A percentile compares a stretch with the other conserved stretches of the same genome.
Evolutionary conservation across 306 rosid genomes (phyloP).

Genomic region (Rubus parviflorus): DNA sequence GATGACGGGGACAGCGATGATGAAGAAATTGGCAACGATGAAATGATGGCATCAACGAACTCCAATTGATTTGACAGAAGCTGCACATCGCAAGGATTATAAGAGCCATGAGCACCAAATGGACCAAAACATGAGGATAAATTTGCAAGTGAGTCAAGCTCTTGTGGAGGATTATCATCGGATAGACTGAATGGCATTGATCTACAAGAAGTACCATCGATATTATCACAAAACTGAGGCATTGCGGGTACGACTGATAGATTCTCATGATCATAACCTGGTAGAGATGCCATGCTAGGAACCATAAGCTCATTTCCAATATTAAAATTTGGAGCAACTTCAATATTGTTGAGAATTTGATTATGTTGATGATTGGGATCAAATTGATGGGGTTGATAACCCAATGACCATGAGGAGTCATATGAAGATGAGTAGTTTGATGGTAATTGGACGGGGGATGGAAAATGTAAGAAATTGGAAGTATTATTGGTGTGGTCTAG

Average conservation of each 20-base stretch:
- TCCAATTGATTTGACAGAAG: slow-evolving; percentile 47
- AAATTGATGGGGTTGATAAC: slow-evolving; percentile 33
- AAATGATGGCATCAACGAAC: slow-evolving; percentile 42
- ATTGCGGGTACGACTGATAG: slow-evolving; percentile 26
- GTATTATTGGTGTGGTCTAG: slow-evolving; percentile 31
- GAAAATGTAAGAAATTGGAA: slow-evolving; percentile 32
- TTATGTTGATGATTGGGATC: slow-evolving; percentile 42
- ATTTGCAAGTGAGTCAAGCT: slow-evolving; percentile 38
- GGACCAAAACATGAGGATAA: slow-evolving; percentile 28
- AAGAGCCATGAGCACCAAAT: slow-evolving; percentile 5
- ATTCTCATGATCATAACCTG: slow-evolving; percentile 27
- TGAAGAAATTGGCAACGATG: slow-evolving; percentile 38
- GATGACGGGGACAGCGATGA: slow-evolving; percentile 17
- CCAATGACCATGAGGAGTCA: slow-evolving; percentile 42
- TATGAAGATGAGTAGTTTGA: slow-evolving; percentile 29
- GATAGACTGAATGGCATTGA: slow-evolving; percentile 36
- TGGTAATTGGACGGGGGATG: slow-evolving; percentile 40
- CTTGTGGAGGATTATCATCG: slow-evolving; percentile 31
- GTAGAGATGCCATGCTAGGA: slow-evolving; percentile 28
- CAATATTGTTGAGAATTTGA: slow-evolving; percentile 30
- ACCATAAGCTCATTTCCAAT: slow-evolving; percentile 35
- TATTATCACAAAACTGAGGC: slow-evolving; percentile 44
- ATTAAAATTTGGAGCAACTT: slow-evolving; percentile 12
- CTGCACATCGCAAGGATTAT: slow-evolving; percentile 34
- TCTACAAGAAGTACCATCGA: slow-evolving; percentile 36